Evolutionary conservation across 2,329 filamentous ascomycete genomes (phyloP), one percentile per base, ranked within the genome.

Genomic region (Leptoxyphium fumago): DNA sequence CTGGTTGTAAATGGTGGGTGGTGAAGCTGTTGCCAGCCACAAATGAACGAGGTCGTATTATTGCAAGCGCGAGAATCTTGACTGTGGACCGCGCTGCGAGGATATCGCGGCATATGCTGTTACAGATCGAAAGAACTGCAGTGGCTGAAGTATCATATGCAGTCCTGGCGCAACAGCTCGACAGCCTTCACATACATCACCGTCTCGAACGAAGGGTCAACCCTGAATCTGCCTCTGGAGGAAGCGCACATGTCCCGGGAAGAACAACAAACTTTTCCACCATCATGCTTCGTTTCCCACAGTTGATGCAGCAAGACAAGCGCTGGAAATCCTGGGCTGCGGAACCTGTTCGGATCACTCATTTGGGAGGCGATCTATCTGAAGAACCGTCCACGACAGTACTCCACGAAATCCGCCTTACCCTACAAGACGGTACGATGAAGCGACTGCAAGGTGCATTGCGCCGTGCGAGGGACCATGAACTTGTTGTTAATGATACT

Each of bases 1-100:
- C 73, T 55, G 84, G 84, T 43, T 84, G 91, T 57, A 73, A 73
- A 48, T 94, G 84, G 84, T 88, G 81, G 78, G 66, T 88, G 47
- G 68, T 85, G 43, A 73, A 81, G 61, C 61, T 76, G 72, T 9
- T 13, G 9, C 32, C 38, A 21, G 38, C 38, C 18, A 14, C 38
- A 18, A 2, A 28, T 36, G 38, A 21, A 14, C 5, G 18, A 10
- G 38, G 38, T 8, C 45, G 42, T 26, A 43, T 48, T 17, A 51
- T 62, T 29, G 42, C 32, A 17, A 43, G 43, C n/a, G 51, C 52
- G 17, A 45, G 47, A 21, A 38, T 38, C 3, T 41, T 58, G 5
- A 39, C 43, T 2, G 21, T 47, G 10, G 8, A 26, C 2, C 38
- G 39, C 5, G 2, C 34, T 5, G 36, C 43, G 2, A 38, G 44